Base-by-base conservation (phyloP, 163 green algal genomes). In the Scenedesmus sp. region DNA sequence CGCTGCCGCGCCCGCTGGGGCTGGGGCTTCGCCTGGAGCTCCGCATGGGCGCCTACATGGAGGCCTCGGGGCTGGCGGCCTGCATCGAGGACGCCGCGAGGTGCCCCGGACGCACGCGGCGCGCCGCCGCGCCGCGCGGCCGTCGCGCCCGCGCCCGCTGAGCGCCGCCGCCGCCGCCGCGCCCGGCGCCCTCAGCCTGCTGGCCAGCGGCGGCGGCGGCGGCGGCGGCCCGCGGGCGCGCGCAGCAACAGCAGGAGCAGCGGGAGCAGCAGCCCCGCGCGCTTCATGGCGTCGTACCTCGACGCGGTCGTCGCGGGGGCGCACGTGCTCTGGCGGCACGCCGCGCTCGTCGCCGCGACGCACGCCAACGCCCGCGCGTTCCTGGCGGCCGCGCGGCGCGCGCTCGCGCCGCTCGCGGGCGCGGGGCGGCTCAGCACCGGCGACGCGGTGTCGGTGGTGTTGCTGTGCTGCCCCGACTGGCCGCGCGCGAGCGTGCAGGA, bases 271-370 rank as follows among this genome's bases (percentile, higher is more conserved):
- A 71, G 63, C 63, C 64, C 11, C 31, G 34, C 60, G 9, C n/a
- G 18, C 14, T 77, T 65, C 34, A 77, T 77, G 67, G 67, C 67
- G n/a, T n/a, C 64, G 51, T 77, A 77, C 51, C 51, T 77, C 17
- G 54, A 51, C 22, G 29, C 11, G 13, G 67, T 77, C n/a, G 51
- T 77, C 3, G 42, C 34, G 39, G 67, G 67, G 20, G 34, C 64
- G 36, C 67, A 77, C 54, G 67, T 77, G 26, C 51, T 77, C 10
- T 77, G 67, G 67, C 28, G 67, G 22, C 67, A 77, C 33, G 54
- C 64, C 36, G 51, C 20, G 14, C 64, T 57, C 18, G 51, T 65
- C 34, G 22, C 67, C 64, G 67, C 31, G 18, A 75, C 26, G 3
- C 51, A 53, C n/a, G 34, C 54, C 67, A 77, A 66, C 51, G n/a